A percentile compares a stretch with the other conserved stretches of the same genome.
phyloP scores from a whole-genome alignment of 2,329 filamentous ascomycete genomes.

The Rutstroemia sp. region DNA sequence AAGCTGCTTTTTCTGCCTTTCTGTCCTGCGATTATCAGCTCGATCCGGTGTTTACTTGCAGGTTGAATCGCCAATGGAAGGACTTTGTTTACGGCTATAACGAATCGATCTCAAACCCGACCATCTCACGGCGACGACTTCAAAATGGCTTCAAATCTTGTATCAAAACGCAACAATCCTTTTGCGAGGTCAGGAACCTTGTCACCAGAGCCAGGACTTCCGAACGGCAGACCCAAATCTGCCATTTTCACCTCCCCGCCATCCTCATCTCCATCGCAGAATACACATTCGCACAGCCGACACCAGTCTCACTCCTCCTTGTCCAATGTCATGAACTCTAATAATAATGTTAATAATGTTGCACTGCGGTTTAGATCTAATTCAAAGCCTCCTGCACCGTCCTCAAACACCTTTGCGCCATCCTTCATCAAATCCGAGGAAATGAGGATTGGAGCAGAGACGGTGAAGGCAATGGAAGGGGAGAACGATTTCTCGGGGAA shows the following conservation, averaged over 20 bases:
- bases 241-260: conserved; percentile 47
- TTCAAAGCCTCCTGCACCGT: conserved; percentile 57
- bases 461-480: conserved; percentile 73
- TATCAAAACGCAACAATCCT: conserved; percentile 72
- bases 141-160: conserved; percentile 50
- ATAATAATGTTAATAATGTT: conserved; percentile 16
- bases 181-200: conserved; percentile 65
- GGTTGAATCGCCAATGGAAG: neutral
- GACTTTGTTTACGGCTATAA: conserved; percentile 8
- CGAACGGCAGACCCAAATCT: conserved; percentile 63
- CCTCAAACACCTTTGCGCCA: conserved; percentile 83
- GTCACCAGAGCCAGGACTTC: conserved; percentile 49
- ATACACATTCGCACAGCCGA: conserved; percentile 53
- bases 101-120: conserved; percentile 2
- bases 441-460: conserved; percentile 48
- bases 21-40: neutral
- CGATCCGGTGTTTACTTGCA: too few species aligned
- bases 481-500: conserved; percentile 99
- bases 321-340: conserved; percentile 31
- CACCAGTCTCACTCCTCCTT: conserved; percentile 54
- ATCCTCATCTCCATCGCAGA: conserved; percentile 29
- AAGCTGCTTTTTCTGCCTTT: neutral
- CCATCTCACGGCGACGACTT: conserved; percentile 13
- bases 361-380: conserved; percentile 42
- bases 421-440: conserved; percentile 92